These are phyloP conservation scores for Helenozyma rhizophorensis DNA, from an alignment of 805 yeast species.

Conservation along the genomic window DNA sequence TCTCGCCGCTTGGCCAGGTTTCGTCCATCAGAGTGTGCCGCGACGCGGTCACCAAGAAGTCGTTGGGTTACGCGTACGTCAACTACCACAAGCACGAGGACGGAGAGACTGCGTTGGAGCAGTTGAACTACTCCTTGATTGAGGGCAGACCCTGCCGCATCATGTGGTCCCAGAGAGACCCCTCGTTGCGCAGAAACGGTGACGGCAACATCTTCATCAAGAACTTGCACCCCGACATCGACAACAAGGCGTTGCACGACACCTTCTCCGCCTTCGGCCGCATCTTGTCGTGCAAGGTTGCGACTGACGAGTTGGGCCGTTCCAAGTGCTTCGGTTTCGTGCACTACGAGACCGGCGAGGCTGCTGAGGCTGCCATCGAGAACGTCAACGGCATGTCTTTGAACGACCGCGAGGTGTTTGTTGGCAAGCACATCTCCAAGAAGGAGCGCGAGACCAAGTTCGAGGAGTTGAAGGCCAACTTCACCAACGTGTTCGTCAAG, in stretches of 20 bases:
- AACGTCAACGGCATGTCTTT: slow-evolving; percentile 97
- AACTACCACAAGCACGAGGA: slow-evolving; percentile 87
- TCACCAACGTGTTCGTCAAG: slow-evolving; percentile 94
- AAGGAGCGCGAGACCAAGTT: slow-evolving; percentile 92
- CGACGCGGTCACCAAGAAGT: slow-evolving; percentile 94
- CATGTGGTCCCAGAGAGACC: slow-evolving; percentile 99
- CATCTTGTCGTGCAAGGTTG: slow-evolving; percentile 95
- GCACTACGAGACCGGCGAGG: slow-evolving; percentile 89
- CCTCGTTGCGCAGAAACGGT: slow-evolving; percentile 90
- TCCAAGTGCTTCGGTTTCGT: slow-evolving; percentile 97
- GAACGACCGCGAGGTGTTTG: slow-evolving; percentile 93
- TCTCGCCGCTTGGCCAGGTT: slow-evolving; percentile 92
- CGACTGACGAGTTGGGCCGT: slow-evolving; percentile 85
- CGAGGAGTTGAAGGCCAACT: slow-evolving; percentile 86
- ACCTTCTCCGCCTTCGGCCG: slow-evolving; percentile 96
- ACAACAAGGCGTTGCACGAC: slow-evolving; percentile 97
- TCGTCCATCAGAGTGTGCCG: slow-evolving; percentile 98
- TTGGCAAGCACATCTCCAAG: slow-evolving; percentile 89
- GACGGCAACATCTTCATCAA: slow-evolving; percentile 96
- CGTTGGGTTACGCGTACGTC: slow-evolving; percentile 97
- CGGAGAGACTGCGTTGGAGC: slow-evolving; percentile 92
- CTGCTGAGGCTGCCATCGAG: slow-evolving; percentile 93
- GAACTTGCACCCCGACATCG: slow-evolving; percentile 97
- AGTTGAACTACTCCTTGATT: slow-evolving; percentile 88
- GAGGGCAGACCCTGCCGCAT: slow-evolving; percentile 97